Percentiles rank a stretch among this genome's conserved stretches.
Conservation (phyloP, 352 stramenopile species). For the Phytopythium vexans region DNA sequence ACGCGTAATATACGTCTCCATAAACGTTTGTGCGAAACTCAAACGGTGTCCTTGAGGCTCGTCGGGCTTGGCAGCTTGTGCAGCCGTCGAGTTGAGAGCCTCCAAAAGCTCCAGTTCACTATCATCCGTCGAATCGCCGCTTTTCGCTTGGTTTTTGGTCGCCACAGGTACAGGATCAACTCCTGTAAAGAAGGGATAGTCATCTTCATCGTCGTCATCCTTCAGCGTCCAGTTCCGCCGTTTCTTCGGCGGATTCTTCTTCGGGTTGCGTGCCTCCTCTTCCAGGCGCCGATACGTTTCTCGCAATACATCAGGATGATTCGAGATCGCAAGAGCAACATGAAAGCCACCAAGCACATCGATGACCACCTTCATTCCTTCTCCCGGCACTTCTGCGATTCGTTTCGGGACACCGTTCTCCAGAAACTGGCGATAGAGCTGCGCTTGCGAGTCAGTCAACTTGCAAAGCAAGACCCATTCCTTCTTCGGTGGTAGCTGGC, state of each 20-base stretch:
- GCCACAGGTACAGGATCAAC: neutral
- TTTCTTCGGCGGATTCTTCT: constrained; percentile 19
- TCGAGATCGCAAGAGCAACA: constrained; percentile 85
- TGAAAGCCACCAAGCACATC: constrained; percentile 86
- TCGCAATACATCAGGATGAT: constrained; percentile 82
- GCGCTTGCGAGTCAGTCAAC: constrained; percentile 66
- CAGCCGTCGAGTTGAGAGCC: constrained; percentile 12
- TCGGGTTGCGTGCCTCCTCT: constrained; percentile 39
- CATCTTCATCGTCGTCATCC: constrained; percentile 58
- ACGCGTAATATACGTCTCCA: constrained; percentile 49
- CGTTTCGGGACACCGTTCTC: constrained; percentile 55
- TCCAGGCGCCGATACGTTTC: constrained; percentile 67
- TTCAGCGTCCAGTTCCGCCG: constrained; percentile 13
- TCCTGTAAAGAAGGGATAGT: constrained; percentile 28
- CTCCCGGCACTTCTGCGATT: constrained; percentile 8
- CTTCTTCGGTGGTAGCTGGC: constrained; percentile 84
- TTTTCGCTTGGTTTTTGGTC: neutral
- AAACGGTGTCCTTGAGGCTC: constrained; percentile 41
- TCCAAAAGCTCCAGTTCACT: constrained; percentile 45
- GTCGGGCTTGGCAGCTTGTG: constrained; percentile 5
- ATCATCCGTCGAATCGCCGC: constrained; percentile 20
- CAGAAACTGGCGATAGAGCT: constrained; percentile 76
- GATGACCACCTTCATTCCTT: constrained; percentile 37
- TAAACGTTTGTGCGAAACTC: constrained; percentile 63
- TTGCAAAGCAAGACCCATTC: constrained; percentile 87